phyloP scores from a whole-genome alignment of 768 basidiomycete genomes.

The Grammothele lineata region DNA sequence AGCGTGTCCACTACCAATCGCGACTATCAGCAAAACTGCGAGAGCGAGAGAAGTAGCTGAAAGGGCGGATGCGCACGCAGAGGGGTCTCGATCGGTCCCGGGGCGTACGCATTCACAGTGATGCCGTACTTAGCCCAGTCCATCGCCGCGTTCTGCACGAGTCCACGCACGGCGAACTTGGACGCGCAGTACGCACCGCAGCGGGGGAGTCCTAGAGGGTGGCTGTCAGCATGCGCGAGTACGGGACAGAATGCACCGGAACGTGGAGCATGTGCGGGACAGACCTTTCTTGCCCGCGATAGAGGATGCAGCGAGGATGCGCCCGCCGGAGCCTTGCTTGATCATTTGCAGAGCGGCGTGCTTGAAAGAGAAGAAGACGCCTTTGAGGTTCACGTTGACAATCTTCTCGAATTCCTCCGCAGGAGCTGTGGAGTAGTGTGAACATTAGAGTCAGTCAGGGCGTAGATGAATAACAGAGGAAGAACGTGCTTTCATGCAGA shows the following conservation, averaged over 20 bases:
- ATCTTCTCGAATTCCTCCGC: constrained; percentile 30
- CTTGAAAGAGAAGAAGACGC: constrained; percentile 39
- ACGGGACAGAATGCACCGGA: too few relatives aligned
- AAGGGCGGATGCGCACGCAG: constrained; percentile 15
- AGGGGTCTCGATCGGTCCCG: constrained; percentile 19
- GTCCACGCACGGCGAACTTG: constrained; percentile 25
- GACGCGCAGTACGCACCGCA: constrained; percentile 20
- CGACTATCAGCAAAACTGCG: too few relatives aligned
- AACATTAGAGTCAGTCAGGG: background rate
- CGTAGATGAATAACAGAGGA: background rate
- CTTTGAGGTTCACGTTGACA: constrained; percentile 36
- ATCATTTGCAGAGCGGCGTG: constrained; percentile 38
- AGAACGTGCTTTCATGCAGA: constrained; percentile 12
- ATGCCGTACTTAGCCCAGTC: constrained; percentile 21
- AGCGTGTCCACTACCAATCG: constrained; percentile 14
- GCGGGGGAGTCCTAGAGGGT: background rate
- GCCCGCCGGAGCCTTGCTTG: constrained; percentile 35
- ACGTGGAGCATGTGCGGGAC: background rate
- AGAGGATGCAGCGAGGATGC: too few relatives aligned
- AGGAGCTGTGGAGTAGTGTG: constrained; percentile 17
- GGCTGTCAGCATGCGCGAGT: background rate
- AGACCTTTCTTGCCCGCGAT: constrained; percentile 21
- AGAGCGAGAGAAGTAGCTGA: too few relatives aligned
- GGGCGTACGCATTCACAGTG: constrained; percentile 27
- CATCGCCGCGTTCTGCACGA: constrained; percentile 20